phyloP scores from a whole-genome alignment of 148 eudicot species.

The Vaccinium macrocarpon region DNA sequence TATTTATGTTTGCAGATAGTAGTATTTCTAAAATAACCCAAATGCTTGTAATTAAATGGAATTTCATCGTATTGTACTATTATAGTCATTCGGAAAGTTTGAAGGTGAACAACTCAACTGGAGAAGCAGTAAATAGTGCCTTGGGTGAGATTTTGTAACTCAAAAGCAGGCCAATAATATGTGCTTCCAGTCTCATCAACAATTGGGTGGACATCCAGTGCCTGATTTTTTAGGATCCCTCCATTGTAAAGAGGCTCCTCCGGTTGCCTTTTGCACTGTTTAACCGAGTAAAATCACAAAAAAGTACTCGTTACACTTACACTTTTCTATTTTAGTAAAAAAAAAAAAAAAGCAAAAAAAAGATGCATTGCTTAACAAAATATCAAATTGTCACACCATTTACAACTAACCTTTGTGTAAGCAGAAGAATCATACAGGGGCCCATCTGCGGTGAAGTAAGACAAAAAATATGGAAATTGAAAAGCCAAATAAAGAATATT shows the following conservation, averaged over 20 bases:
- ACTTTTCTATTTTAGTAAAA: neutral
- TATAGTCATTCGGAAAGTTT: neutral
- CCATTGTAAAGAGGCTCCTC: slow-evolving; percentile 49
- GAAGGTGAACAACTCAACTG: slow-evolving; percentile 28
- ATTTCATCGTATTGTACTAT: neutral
- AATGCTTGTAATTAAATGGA: neutral
- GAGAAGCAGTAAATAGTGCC: slow-evolving; percentile 39
- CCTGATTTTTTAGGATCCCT: slow-evolving; percentile 30
- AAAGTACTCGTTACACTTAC: neutral
- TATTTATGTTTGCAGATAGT: neutral
- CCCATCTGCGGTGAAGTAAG: slow-evolving; percentile 30
- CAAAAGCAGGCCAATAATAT: slow-evolving; percentile 28
- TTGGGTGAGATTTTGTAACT: slow-evolving; percentile 32
- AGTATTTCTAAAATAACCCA: neutral
- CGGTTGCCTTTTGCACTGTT: slow-evolving; percentile 39
- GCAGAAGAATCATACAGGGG: slow-evolving; percentile 41
- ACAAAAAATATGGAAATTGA: neutral
- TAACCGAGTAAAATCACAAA: neutral
- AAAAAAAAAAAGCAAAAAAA: neutral
- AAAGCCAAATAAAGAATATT: neutral
- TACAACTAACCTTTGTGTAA: slow-evolving; percentile 31
- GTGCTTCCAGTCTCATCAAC: slow-evolving; percentile 15
- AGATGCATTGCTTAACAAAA: neutral
- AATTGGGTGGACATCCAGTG: slow-evolving; percentile 4
- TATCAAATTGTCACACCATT: neutral